phyloP scores from a whole-genome alignment of 768 basidiomycete species.

The Lentinula edodes region DNA sequence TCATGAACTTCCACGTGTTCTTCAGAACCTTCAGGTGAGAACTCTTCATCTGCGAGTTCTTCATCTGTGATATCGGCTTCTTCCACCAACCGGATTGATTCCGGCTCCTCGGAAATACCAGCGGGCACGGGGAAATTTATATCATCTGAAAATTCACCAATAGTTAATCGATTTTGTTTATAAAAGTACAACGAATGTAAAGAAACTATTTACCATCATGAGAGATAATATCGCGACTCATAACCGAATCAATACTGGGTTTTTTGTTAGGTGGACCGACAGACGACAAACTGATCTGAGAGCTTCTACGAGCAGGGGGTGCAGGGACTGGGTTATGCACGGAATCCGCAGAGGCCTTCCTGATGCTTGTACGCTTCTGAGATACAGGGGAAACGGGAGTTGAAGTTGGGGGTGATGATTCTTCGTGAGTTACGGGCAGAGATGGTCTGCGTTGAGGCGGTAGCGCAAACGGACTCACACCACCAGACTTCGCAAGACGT shows the following conservation, averaged over 20 bases:
- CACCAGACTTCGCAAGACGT: constrained; percentile 56
- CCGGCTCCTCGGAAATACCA: constrained; percentile 3
- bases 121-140: not conserved
- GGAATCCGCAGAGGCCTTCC: not conserved
- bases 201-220: constrained; percentile 25
- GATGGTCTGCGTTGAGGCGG: constrained; percentile 17
- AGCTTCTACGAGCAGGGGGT: constrained; percentile 4
- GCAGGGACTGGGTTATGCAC: not conserved
- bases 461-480: constrained; percentile 48
- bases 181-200: constrained; percentile 8
- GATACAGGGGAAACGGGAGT: not conserved
- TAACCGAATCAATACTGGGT: constrained; percentile 12
- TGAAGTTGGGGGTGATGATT: not conserved
- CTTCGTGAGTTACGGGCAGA: not conserved
- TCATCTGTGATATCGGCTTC: constrained; percentile 3
- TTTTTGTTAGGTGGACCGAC: constrained; percentile 17
- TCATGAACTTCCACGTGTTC: not conserved
- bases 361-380: not conserved
- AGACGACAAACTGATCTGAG: constrained; percentile 5
- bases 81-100: not conserved
- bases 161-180: not conserved
- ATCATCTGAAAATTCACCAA: constrained; percentile 1
- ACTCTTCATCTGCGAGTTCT: not conserved
- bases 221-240: constrained; percentile 9
- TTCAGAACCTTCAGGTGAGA: not conserved